phyloP scores from a whole-genome alignment of 2,329 filamentous ascomycete species.

The Capronia epimyces region DNA sequence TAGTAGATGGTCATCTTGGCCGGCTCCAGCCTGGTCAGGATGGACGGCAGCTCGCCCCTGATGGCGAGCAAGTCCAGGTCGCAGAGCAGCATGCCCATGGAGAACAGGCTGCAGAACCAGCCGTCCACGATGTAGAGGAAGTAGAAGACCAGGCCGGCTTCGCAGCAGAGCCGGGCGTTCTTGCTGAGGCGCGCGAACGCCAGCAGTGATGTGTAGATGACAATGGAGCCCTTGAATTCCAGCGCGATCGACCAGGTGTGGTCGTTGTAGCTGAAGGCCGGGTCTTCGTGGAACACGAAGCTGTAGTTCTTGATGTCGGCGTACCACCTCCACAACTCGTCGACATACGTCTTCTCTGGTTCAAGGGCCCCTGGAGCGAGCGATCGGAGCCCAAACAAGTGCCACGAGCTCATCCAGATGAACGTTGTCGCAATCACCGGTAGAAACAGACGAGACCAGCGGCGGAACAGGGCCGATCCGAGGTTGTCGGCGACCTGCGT shows the following conservation, averaged over 20 bases:
- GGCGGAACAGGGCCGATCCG: constrained; percentile 42
- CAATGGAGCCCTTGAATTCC: constrained; percentile 59
- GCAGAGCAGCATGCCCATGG: constrained; percentile 56
- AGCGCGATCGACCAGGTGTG: constrained; percentile 61
- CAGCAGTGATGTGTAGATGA: constrained; percentile 54
- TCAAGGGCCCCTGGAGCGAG: constrained; percentile 30
- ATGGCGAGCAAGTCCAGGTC: constrained; percentile 55
- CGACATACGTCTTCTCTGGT: constrained; percentile 40
- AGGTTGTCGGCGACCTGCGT: constrained; percentile 46
- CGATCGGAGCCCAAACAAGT: constrained; percentile 48
- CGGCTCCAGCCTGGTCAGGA: constrained; percentile 44
- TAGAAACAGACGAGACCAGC: constrained; percentile 41
- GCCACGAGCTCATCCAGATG: constrained; percentile 50
- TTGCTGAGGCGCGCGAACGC: constrained; percentile 54
- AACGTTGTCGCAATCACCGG: constrained; percentile 39
- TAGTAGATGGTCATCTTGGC: constrained; percentile 51
- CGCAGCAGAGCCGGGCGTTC: constrained; percentile 52
- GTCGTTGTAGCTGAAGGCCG: constrained; percentile 55
- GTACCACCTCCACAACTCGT: constrained; percentile 50
- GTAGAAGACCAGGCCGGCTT: constrained; percentile 54
- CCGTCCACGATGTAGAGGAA: constrained; percentile 65
- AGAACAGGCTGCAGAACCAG: constrained; percentile 58
- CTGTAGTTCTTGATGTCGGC: constrained; percentile 63
- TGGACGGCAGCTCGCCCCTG: constrained; percentile 47
- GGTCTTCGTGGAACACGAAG: constrained; percentile 57